Evolutionary conservation across 768 basidiomycete genomes (phyloP).

Genomic region (Leccinum variicolor): DNA sequence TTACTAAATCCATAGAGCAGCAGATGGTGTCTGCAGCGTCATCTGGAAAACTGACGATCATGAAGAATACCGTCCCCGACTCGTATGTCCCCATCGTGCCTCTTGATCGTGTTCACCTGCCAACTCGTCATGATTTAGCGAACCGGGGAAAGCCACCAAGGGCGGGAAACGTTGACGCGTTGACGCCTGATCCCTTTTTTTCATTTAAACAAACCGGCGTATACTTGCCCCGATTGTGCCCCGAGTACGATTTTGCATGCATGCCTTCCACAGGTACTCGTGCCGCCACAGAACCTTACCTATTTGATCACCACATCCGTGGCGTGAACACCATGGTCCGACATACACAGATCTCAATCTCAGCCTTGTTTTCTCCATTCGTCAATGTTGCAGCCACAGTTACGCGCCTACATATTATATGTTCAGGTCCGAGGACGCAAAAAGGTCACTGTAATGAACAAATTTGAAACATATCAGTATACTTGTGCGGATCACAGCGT

Average conservation of each 20-base stretch:
- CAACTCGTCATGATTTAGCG: constrained; percentile 15
- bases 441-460: constrained; percentile 2
- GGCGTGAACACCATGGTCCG: neutral
- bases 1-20: constrained; percentile 86
- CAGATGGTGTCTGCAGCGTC: constrained; percentile 91
- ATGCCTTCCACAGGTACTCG: neutral
- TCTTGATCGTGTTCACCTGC: neutral
- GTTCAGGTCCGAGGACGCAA: constrained; percentile 5
- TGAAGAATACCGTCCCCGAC: constrained; percentile 59
- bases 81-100: constrained; percentile 17
- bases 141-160: constrained; percentile 16
- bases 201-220: constrained; percentile 7
- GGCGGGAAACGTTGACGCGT: constrained; percentile 12
- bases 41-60: constrained; percentile 86
- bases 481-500: constrained; percentile 14
- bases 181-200: constrained; percentile 2
- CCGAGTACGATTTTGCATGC: neutral
- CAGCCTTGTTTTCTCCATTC: neutral
- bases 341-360: neutral
- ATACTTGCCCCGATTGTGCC: neutral
- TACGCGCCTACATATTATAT: neutral
- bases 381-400: neutral
- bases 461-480: constrained; percentile 15
- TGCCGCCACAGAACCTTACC: constrained; percentile 1
- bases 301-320: neutral